Base-by-base conservation (phyloP, 2,329 filamentous ascomycete species). In the Lithohypha guttulata region DNA sequence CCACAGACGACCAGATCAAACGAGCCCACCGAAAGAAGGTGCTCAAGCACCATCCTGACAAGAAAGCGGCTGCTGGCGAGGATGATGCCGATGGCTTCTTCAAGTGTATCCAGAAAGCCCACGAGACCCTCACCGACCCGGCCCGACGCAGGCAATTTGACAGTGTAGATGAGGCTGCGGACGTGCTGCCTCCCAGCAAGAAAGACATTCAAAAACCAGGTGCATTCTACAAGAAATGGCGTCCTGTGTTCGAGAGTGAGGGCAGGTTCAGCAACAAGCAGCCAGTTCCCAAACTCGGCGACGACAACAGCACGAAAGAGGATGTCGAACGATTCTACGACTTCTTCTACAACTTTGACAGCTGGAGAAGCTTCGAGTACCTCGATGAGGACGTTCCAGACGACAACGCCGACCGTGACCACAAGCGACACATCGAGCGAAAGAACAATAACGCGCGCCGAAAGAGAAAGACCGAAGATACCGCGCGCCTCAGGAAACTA, bases 281-380 rank as follows among this genome's bases (percentile, higher is more conserved):
- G 59, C 89, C 89, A 5, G 91, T 95, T 2, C 93, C 91, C 4
- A 66, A 73, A 53, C 79, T 98, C 42, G 91, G 91, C 47, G 75
- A 84, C 57, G 84, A 84, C 49, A 81, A 93, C 51, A 80, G 83
- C 57, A 76, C 76, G 54, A 84, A 87, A 65, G 84, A 93, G 58
- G 80, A 94, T 6, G 91, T 98, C 32, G 87, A 96, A 59, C 70
- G 71, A 39, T 98, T 98, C 65, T 98, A 98, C 76, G 94, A 98
- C 74, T 98, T 96, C 72, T 98, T 84, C 81, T 98, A 96, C 73
- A 93, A 89, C 73, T 93, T 98, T 55, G 91, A 98, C 73, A 91
- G 82, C 63, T 98, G 91, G 91, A 75, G 91, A 46, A 79, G 83
- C 2, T 98, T 98, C 56, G 91, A 98, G 68, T 98, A 98, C 65